Evolutionary conservation across 371 early-diverging fungal genomes (phyloP), one percentile per base, ranked within the genome.

Genomic region (Haplosporangium sp.): DNA sequence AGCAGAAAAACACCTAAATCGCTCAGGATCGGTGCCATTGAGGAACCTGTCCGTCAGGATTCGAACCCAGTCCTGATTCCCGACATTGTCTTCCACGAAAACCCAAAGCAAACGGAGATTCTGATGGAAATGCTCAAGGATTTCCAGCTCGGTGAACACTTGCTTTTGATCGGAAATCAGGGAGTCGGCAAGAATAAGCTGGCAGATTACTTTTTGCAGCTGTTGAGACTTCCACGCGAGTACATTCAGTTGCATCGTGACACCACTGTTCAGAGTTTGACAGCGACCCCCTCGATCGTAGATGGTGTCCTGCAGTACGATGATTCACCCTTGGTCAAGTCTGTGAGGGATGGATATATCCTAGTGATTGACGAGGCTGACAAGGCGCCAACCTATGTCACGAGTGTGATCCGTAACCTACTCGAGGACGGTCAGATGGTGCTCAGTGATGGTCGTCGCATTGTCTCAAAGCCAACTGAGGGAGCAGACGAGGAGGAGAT

Each of bases 341-440:
- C 75, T 5, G 74, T 81, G 20, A 47, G 66, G 14, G 64, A 55
- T 71, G 90, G 93, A 14, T 89, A 92, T 21, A 89, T 93, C 51
- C 83, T 95, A 47, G 92, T 95, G 12, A 91, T 95, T 6, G 95
- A 95, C 75, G 95, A 95, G 73, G 95, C 95, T 0, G 95, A 95
- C 68, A 95, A 95, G 71, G 95, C 94, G 0, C 94, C 95, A 5
- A 92, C 93, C 2, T 91, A 94, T 76, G 94, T 95, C 18, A 93
- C 94, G 13, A 89, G 92, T 14, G 89, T 94, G 4, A 83, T 95
- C 16, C 93, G 93, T 74, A 89, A 90, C 70, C 81, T 95, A 61
- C 86, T 93, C 1, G 94, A 94, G 75, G 93, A 93, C 73, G 94
- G 94, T n/a, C 92, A 94, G 60, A 93, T 95, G 94, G 90, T 91